phyloP scores from a whole-genome alignment of 345 rosid species.

The Rubroshorea leprosula region DNA sequence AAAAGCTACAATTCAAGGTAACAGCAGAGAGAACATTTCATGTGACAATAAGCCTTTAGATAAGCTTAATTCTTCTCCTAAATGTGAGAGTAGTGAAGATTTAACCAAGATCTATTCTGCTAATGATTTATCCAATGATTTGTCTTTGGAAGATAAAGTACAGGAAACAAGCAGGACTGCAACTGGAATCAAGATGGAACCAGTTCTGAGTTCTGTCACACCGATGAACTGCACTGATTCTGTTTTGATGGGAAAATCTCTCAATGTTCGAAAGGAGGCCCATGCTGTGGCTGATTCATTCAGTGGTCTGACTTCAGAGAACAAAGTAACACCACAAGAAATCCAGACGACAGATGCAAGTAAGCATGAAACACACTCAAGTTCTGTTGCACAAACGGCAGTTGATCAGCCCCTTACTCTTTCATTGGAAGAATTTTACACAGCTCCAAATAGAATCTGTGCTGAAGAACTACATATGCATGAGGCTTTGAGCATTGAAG shows the following conservation, averaged over 20 bases:
- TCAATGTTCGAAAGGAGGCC: constrained; percentile 11
- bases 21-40: constrained; percentile 7
- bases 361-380: constrained; percentile 4
- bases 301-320: constrained; percentile 17
- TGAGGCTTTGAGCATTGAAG: too few species aligned
- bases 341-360: background rate
- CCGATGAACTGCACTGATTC: too few species aligned
- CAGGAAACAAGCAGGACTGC: too few species aligned
- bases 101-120: constrained; percentile 17
- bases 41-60: background rate
- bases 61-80: constrained; percentile 14
- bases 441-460: too few species aligned
- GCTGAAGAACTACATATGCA: too few species aligned
- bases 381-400: background rate
- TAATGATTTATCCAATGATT: constrained; percentile 16
- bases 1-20: constrained; percentile 14
- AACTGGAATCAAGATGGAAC: too few species aligned
- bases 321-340: constrained; percentile 22
- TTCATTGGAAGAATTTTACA: too few species aligned
- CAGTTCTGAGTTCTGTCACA: too few species aligned
- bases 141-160: constrained; percentile 14
- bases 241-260: too few species aligned
- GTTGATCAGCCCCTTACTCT: too few species aligned
- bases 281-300: constrained; percentile 20
- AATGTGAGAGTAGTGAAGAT: constrained; percentile 23